A percentile compares a stretch with the other conserved stretches of the same genome.
These are phyloP conservation scores for Flaveria floridana DNA, from an alignment of 140 eudicot species.

Conservation along the genomic window DNA sequence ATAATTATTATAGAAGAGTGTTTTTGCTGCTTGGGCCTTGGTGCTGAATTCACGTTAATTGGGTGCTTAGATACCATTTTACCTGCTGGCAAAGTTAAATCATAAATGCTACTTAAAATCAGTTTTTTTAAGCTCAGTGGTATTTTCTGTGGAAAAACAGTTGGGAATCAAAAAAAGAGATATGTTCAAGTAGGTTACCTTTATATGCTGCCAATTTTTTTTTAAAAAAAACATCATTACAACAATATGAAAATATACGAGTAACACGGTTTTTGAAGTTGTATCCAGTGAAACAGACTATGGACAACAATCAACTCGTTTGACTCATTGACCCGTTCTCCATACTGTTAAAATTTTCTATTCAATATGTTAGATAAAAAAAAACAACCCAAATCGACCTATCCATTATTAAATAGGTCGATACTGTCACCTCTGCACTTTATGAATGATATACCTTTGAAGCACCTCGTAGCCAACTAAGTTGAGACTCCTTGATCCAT, in stretches of 20 bases:
- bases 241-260: background rate
- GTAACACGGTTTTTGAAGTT: background rate
- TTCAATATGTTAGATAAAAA: background rate
- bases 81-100: no score
- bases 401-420: background rate
- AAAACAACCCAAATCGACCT: background rate
- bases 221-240: no score
- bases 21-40: no score
- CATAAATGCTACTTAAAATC: no score
- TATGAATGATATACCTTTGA: constrained; percentile 48
- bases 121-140: no score
- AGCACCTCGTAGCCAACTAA: constrained; percentile 67
- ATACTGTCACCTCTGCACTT: background rate
- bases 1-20: no score
- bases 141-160: no score
- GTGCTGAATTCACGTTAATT: background rate
- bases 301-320: background rate
- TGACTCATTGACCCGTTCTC: constrained; percentile 14
- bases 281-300: background rate
- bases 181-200: background rate
- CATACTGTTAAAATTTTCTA: background rate
- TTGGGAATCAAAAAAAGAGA: no score
- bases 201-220: background rate
- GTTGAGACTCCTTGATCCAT: constrained; percentile 95
- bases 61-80: background rate